Base-by-base conservation (phyloP, 257 asterid genomes). In the Solanum acaule region DNA sequence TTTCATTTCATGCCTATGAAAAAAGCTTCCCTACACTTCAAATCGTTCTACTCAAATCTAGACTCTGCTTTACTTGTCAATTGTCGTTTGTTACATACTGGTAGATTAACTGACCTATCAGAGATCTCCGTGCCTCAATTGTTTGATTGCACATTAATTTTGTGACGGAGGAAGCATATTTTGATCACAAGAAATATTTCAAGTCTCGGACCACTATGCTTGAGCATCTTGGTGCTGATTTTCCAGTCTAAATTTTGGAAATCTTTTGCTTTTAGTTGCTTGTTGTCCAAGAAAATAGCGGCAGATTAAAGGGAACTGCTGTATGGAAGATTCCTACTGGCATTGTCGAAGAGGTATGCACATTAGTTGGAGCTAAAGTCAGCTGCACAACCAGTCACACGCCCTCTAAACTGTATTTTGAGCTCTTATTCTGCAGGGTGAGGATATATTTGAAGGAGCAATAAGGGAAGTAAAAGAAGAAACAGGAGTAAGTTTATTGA, bases 241-340 rank as follows among this genome's bases (percentile, higher is more conserved):
- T 42, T 44, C 40, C 67, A 44, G 67, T 81, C 85, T 81, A 81
- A 81, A 10, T 81, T 81, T 46, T 38, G 10, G 86, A 82, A 87
- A 79, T 85, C 72, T 81, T 34, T 52, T 71, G 63, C 76, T 89
- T 81, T 49, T 76, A 95, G 98, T 89, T 95, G 95, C 97, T 95
- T 76, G 98, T 93, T 42, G 97, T 94, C 87, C 94, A 73, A 90
- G 97, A 95, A 91, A 94, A 93, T 92, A 87, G 91, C 15, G 97
- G 98, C 86, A 90, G 88, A 75, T 88, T 91, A 18, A 85, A 85
- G 68, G 95, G 93, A 86, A 90, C 90, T 7, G 95, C 94, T 15
- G 88, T 93, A 38, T 95, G 97, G 98, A 95, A 95, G 92, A 93
- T 94, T 83, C 98, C 98, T 35, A 94, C 97, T 34, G 97, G 98